Evolutionary conservation across 345 rosid genomes (phyloP), one percentile per base, ranked within the genome.

Genomic region (Citrus inodora): DNA sequence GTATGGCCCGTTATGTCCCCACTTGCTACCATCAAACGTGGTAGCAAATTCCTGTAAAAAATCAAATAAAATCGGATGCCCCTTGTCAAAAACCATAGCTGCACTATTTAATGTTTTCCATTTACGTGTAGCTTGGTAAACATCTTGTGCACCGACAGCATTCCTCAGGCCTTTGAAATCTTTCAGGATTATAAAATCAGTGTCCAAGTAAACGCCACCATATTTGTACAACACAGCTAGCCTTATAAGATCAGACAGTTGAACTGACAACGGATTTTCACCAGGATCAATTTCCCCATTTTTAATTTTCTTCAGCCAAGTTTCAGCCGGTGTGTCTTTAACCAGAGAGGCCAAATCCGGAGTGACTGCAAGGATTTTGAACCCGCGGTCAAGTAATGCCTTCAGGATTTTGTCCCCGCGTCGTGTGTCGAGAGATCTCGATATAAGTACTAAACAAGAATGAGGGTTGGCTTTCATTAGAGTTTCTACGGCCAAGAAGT

Each of bases 161-260:
- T 92, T 94, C 75, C 87, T 82, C 42, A 91, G 60, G 22, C 78
- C 74, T 11, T 40, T 59, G 67, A 91, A 86, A 7, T 90, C 86
- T 74, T 86, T 90, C 3, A 90, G 85, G 70, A 92, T 86, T 46
- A 94, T 83, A 85, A 92, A 86, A 70, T 90, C 98, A 0, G 92
- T 88, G 80, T 94, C 98, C 55, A 92, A 33, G 82, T 91, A 94
- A 67, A 83, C 87, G 38, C 95, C 98, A 65, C 98, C 98, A 60
- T 84, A 90, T 70, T 83, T 91, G 83, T 80, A 90, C 14, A 92
- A 35, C 35, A 81, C 75, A 5, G 91, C 89, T 0, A 94, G 86
- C 69, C 94, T 86, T 28, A 90, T 82, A 35, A 92, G 89, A 76
- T 92, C 85, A 17, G 97, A 90, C 0, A 92, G 87, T 46, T 91